Evolutionary conservation across 2,329 filamentous ascomycete species (phyloP).

Genomic region (Alternaria tenuissima): DNA sequence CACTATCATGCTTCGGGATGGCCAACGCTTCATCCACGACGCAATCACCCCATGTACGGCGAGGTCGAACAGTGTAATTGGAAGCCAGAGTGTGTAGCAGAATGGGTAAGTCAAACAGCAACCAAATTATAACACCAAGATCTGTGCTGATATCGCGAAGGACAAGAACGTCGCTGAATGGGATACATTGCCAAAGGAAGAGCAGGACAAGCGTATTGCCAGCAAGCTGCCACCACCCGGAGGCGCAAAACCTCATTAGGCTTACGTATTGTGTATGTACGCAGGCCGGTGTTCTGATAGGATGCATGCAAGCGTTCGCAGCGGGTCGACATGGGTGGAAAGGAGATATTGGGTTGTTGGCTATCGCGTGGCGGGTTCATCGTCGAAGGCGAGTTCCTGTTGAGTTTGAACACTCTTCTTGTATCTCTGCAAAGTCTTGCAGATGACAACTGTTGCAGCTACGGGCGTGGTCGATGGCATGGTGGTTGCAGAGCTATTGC

Average conservation of each 20-base stretch:
- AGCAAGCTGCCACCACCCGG: conserved; percentile 35
- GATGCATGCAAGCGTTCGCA: not conserved
- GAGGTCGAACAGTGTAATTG: conserved; percentile 77
- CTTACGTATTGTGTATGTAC: not conserved
- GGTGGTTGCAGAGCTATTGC: not conserved
- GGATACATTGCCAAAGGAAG: conserved; percentile 65
- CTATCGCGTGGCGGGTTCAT: not conserved
- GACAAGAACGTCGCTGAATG: conserved; percentile 70
- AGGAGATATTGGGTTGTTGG: not conserved
- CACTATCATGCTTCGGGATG: conserved; percentile 79
- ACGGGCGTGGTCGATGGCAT: not conserved
- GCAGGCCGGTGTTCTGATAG: not conserved
- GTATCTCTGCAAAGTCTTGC: not conserved
- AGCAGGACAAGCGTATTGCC: conserved; percentile 63
- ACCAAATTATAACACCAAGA: not conserved
- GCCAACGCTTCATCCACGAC: conserved; percentile 72
- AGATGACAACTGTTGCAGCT: not conserved
- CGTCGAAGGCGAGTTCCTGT: not conserved
- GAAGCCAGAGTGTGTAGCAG: conserved; percentile 68
- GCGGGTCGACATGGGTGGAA: not conserved
- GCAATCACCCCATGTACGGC: conserved; percentile 72
- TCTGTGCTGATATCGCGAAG: conserved; percentile 21
- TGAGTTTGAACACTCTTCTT: not conserved
- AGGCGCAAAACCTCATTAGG: not conserved
- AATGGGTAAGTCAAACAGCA: conserved; percentile 57